Conservation (phyloP, 495 filamentous ascomycete species). For the Penicillium alfredii region DNA sequence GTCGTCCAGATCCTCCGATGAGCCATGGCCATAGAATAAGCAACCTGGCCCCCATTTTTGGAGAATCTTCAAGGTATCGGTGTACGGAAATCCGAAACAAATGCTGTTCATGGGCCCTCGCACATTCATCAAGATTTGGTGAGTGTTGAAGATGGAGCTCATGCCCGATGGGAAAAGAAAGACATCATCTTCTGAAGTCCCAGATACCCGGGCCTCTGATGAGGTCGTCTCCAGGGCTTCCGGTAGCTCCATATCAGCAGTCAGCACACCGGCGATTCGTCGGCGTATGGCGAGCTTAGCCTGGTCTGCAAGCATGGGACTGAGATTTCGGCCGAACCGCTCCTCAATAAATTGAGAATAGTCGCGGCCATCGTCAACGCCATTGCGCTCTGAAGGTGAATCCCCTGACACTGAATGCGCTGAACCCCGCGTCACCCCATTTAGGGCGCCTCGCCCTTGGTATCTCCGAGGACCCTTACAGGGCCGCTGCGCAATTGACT, state of each 20-base stretch:
- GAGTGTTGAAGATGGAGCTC: slow-evolving; percentile 88
- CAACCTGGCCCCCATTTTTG: slow-evolving; percentile 92
- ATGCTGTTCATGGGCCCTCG: slow-evolving; percentile 38
- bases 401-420: slow-evolving; percentile 6
- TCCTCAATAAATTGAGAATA: slow-evolving; percentile 83
- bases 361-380: slow-evolving; percentile 52
- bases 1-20: slow-evolving; percentile 76
- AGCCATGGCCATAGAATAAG: slow-evolving; percentile 83
- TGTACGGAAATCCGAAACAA: slow-evolving; percentile 73
- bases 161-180: slow-evolving; percentile 86
- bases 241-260: slow-evolving; percentile 61
- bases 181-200: slow-evolving; percentile 81
- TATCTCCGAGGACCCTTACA: slow-evolving; percentile 68
- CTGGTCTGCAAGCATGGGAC: slow-evolving; percentile 64
- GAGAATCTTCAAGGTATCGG: slow-evolving; percentile 91
- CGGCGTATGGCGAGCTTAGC: slow-evolving; percentile 81
- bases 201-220: slow-evolving; percentile 49
- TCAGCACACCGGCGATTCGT: slow-evolving; percentile 83
- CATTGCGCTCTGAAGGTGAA: slow-evolving; percentile 8
- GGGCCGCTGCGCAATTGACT: slow-evolving; percentile 36
- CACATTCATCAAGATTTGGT: slow-evolving; percentile 60
- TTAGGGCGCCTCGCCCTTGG: slow-evolving; percentile 50
- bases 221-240: slow-evolving; percentile 50
- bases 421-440: slow-evolving; percentile 16
- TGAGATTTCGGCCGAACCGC: slow-evolving; percentile 87